Base-by-base conservation (phyloP, 2,329 filamentous ascomycete genomes). In the Cladosporium phlei region DNA sequence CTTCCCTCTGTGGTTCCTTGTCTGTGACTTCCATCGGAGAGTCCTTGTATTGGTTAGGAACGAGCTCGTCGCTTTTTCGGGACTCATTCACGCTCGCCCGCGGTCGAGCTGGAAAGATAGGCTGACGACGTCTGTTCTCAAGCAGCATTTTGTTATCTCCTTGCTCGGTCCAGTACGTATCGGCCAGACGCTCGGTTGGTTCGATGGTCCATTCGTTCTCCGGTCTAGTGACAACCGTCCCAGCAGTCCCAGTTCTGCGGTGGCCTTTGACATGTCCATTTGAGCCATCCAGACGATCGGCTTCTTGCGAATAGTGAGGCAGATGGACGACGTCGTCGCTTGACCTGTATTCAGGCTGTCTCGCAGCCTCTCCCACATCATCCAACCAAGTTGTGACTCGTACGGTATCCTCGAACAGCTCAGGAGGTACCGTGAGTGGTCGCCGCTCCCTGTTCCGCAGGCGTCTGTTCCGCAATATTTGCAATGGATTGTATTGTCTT, bases 401-500 rank as follows among this genome's bases (percentile, higher is more conserved):
- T 3, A 78, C 73, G 1, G 87, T 72, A 63, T 96, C 83, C 29
- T 79, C 75, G 71, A 94, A 97, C 1, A 86, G 87, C 55, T 86
- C 83, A 1, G 76, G 74, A 52, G 88, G 82, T 12, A 86, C 82
- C 58, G 93, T 80, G 25, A 95, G 83, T 0, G 77, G 69, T 54
- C 79, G 83, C 30, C 87, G 79, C 67, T 94, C 87, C 12, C 90
- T 79, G 20, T 85, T 84, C 52, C 93, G 78, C 10, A 93, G 79
- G 62, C 90, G 91, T 38, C 91, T 79, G 61, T 98, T 97, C 16
- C 93, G 83, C 46, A 97, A 86, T 57, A 88, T 88, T 65, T 97
- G 93, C 19, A 98, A 69, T 4, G 91, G 93, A 62, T 98, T 95
- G 63, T 97, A 97, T 2, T 74, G 69, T 43, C 90, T 82, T 4